Evolutionary conservation across 2,329 filamentous ascomycete species (phyloP), one percentile per base, ranked within the genome.

Genomic region (Magnaporthiopsis rhizophila): DNA sequence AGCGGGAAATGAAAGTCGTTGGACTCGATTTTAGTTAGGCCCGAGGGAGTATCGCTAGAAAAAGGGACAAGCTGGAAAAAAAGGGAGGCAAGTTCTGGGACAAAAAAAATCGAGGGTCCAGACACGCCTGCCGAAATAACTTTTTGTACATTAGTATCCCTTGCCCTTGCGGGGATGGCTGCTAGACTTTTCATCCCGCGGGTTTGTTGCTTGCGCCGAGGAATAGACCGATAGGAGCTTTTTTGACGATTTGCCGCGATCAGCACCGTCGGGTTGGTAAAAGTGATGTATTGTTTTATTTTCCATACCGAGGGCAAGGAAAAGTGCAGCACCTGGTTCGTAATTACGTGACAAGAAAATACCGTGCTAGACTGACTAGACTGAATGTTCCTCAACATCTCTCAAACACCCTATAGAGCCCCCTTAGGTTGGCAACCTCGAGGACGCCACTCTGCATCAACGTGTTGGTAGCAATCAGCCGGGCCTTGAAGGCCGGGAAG

Each of bases 401-500:
- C 77, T 99, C 95, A 80, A 99, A 99, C 3, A 98, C 93, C 59
- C 91, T 82, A 75, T 99, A 99, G 65, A 99, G 74, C 0, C 93
- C 92, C 75, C 97, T 98, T 65, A 98, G 76, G 77, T 96, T 92
- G 2, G 95, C 94, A 61, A 97, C 86, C 76, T 99, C 94, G 60
- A 96, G 78, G 13, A 97, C 86, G 11, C 81, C 84, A 0, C 87
- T 89, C 62, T 87, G 86, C 77, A 96, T 85, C 70, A 98, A 77
- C 6, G 83, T 81, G 68, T 85, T 89, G 11, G 95, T 97, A 26
- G 91, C 93, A 64, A 98, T 86, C 60, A 99, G 77, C 65, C 92
- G 83, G 6, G 89, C 81, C 74, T 92, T 91, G 72, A 97, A 91
- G 0, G 92, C 91, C 0, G 95, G 95, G 69, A 99, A 98, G 64